Evolutionary conservation across 1,284 basidiomycete genomes (phyloP).

Genomic region (Tilletia caries): DNA sequence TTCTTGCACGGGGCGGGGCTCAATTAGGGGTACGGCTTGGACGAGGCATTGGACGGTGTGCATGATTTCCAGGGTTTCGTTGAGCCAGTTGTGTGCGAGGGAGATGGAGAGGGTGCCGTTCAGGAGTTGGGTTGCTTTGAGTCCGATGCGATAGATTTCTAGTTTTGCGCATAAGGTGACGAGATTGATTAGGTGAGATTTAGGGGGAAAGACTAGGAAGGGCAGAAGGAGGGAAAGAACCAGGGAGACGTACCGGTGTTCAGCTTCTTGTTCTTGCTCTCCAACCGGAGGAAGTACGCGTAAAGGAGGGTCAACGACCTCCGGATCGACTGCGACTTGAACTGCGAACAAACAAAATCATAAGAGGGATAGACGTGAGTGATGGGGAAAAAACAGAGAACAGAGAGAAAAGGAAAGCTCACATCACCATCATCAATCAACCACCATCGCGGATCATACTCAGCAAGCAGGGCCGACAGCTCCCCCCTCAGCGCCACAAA

Average conservation of each 20-base stretch:
- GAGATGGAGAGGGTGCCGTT: slow-evolving; percentile 79
- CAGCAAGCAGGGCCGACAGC: slow-evolving; percentile 17
- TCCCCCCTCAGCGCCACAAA: slow-evolving; percentile 55
- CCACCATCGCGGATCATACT: slow-evolving; percentile 32
- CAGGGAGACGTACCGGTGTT: slow-evolving; percentile 13
- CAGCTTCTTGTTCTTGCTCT: slow-evolving; percentile 28
- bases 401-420: background rate
- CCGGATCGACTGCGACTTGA: slow-evolving; percentile 37
- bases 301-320: slow-evolving; percentile 64
- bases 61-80: slow-evolving; percentile 73
- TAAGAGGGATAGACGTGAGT: too few species aligned
- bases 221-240: slow-evolving; percentile 14
- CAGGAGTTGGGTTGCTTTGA: slow-evolving; percentile 60
- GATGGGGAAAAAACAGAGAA: background rate
- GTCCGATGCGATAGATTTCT: slow-evolving; percentile 33
- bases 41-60: slow-evolving; percentile 77
- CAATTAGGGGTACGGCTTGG: slow-evolving; percentile 67
- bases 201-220: slow-evolving; percentile 57
- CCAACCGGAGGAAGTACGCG: slow-evolving; percentile 72
- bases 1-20: slow-evolving; percentile 29
- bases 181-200: too few species aligned
- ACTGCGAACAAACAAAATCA: slow-evolving; percentile 27
- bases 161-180: too few species aligned
- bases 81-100: slow-evolving; percentile 85
- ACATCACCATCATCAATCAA: slow-evolving; percentile 17